Evolutionary conservation across 2,329 filamentous ascomycete species (phyloP), one percentile per base, ranked within the genome.

Genomic region (Verticillium nubilum): DNA sequence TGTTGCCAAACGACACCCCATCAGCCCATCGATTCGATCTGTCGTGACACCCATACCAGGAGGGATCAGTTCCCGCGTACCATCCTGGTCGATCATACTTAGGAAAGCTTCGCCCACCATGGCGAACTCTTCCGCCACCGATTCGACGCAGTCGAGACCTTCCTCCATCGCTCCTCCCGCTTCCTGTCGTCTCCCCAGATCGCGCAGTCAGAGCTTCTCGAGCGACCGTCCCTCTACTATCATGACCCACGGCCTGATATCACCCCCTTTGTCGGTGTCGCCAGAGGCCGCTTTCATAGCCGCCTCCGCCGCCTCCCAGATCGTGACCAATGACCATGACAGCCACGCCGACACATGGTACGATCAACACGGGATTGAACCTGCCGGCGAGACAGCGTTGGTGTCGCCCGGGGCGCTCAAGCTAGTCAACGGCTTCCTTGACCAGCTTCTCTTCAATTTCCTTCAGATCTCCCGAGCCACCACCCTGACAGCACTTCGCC

Each of bases 361-460:
- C 67, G 86, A 90, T 68, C 83, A 89, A 62, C 83, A 89, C 65
- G 85, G 85, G 56, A 81, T 88, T 59, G 84, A 87, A 64, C 82
- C 85, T 1, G 83, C 84, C 4, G 81, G 82, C 60, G 88, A 90
- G 65, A 86, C 88, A 19, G 90, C 90, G 19, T 72, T 89, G 55
- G 90, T 97, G 60, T 88, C 92, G 1, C 79, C 83, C 2, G 82
- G 84, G 28, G 91, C 95, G 0, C 78, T 98, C 37, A 81, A 82
- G 50, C 83, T 96, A 10, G 84, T 97, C 69, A 99, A 99, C 76
- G 87, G 84, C 67, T 99, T 99, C 70, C 84, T 99, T 63, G 95
- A 99, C 72, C 91, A 97, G 70, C 80, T 98, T 4, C 83, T 99
- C 5, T 97, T 93, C 78, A 94, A 91, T 69, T 90, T 98, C 63